Evolutionary conservation across 176 grass and related monocot genomes (phyloP).

Genomic region (Juncus effusus): DNA sequence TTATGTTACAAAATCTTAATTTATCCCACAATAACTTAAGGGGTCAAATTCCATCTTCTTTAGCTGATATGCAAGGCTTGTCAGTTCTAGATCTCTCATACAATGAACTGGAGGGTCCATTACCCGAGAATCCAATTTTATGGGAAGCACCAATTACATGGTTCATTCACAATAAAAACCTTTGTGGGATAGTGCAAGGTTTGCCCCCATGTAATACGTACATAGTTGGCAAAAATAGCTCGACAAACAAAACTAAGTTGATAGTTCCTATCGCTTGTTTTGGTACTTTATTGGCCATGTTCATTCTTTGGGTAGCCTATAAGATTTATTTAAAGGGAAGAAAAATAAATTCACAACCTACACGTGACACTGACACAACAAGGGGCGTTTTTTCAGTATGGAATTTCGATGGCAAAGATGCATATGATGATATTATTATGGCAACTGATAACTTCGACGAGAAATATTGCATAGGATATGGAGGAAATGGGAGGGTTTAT

Average conservation of each 20-base stretch:
- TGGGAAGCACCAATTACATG: background rate
- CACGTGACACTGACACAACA: no score
- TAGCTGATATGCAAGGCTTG: slow-evolving; percentile 24
- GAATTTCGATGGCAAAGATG: slow-evolving; percentile 27
- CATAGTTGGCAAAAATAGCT: background rate
- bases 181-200: slow-evolving; percentile 7
- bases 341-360: background rate
- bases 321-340: background rate
- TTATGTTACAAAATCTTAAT: slow-evolving; percentile 31
- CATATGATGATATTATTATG: slow-evolving; percentile 17
- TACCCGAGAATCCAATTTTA: slow-evolving; percentile 7
- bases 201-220: slow-evolving; percentile 14
- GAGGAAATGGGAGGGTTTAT: slow-evolving; percentile 23
- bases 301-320: background rate
- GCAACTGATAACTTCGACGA: slow-evolving; percentile 23
- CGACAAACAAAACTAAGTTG: background rate
- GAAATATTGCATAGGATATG: slow-evolving; percentile 14
- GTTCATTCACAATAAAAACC: slow-evolving; percentile 19
- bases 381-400: no score
- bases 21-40: slow-evolving; percentile 38
- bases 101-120: slow-evolving; percentile 30
- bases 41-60: slow-evolving; percentile 26
- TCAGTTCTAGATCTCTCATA: slow-evolving; percentile 33
- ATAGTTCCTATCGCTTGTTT: background rate
- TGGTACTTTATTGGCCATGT: background rate